Base-by-base conservation (phyloP, 2,329 filamentous ascomycete genomes). In the Botrytis aclada region DNA sequence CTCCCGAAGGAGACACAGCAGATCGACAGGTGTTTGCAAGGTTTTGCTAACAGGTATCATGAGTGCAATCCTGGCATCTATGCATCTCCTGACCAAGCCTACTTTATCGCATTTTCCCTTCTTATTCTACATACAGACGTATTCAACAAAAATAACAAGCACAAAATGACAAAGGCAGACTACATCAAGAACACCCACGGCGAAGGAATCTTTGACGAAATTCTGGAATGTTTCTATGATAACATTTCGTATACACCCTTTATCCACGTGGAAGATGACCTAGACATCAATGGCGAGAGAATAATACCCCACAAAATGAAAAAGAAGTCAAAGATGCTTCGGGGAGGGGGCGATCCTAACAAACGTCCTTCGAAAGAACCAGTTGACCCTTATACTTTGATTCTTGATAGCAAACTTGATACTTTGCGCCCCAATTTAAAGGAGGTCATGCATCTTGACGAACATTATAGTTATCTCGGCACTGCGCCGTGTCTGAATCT, bases 141-240 rank as follows among this genome's bases (percentile, higher is more conserved):
- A n/a, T 98, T 98, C 88, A 99, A 99, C 86, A 97, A 97, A 83
- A 99, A 98, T 85, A 98, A 98, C 84, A 98, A 98, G 84, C 89
- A 96, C 82, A 99, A 99, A 83, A 99, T 99, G 96, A 94, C 97
- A 80, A 97, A 97, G 80, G 84, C 88, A 0, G 96, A 98, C 80
- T 99, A 99, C 82, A 87, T 98, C 77, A 98, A 97, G 82, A 98
- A 98, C 81, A 97, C 95, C 0, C 90, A 90, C 34, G 94, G 93
- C 4, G 95, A 98, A 81, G 94, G 94, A 22, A 93, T 98, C n/a
- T 93, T 93, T 70, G 93, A 97, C 77, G 95, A 98, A 76, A 93
- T 98, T 60, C 85, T 98, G 22, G 94, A 94, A 79, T 98, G 95
- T 81, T 97, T 99, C 80, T 99, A 98, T 83, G 96, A 99, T 84